Evolutionary conservation across 345 rosid species (phyloP).

Genomic region (Salix udensis): DNA sequence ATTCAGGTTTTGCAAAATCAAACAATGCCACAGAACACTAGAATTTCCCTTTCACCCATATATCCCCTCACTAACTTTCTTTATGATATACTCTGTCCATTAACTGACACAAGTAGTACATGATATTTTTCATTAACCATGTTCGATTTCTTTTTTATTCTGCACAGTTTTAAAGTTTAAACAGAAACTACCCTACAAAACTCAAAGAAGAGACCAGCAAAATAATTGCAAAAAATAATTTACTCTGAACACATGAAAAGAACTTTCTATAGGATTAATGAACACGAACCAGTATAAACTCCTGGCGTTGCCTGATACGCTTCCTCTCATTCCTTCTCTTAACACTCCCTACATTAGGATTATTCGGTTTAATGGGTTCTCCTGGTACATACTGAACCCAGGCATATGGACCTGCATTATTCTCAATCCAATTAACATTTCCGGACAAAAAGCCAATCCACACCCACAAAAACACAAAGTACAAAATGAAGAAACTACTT

Average conservation of each 20-base stretch:
- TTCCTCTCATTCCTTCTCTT: conserved; percentile 78
- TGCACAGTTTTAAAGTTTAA: neutral
- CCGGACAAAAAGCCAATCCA: neutral
- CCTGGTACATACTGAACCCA: conserved; percentile 75
- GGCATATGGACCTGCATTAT: conserved; percentile 72
- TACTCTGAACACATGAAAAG: neutral
- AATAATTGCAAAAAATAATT: neutral
- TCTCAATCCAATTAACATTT: no score
- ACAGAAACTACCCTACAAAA: neutral
- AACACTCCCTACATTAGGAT: conserved; percentile 78
- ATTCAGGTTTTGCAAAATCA: no score
- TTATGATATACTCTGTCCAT: no score
- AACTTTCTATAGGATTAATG: neutral
- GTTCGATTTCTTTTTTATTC: no score
- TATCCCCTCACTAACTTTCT: no score
- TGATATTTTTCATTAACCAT: no score
- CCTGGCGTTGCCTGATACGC: conserved; percentile 59
- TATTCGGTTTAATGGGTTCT: conserved; percentile 64
- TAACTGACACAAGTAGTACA: no score
- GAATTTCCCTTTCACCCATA: no score
- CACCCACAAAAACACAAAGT: neutral
- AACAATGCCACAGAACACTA: no score
- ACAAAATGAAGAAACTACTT: no score
- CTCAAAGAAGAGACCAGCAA: neutral
- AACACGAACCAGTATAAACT: conserved; percentile 54